These are phyloP conservation scores for Mentha longifolia DNA, from an alignment of 257 asterid genomes.

Conservation along the genomic window DNA sequence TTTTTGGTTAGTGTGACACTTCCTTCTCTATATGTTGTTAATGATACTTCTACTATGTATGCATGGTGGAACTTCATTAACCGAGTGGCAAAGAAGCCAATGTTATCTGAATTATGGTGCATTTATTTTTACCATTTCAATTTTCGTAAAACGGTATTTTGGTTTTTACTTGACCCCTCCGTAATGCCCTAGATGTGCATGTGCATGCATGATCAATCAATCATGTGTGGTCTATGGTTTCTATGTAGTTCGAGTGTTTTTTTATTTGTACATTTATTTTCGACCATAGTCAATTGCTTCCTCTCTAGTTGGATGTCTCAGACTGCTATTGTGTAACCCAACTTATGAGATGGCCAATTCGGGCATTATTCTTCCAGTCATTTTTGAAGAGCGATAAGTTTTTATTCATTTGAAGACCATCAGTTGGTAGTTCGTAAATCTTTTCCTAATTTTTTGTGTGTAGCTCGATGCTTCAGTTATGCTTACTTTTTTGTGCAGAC, in stretches of 20 bases:
- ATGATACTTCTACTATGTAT: not conserved
- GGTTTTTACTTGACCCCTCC: slow-evolving; percentile 13
- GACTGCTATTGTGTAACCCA: not conserved
- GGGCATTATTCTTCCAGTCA: not conserved
- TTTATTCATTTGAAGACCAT: slow-evolving; percentile 21
- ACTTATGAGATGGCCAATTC: not conserved
- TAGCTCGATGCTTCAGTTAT: slow-evolving; percentile 9
- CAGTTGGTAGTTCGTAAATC: slow-evolving; percentile 9
- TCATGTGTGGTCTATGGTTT: not conserved
- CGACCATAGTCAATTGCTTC: not conserved
- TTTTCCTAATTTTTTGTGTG: slow-evolving; percentile 2
- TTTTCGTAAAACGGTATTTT: slow-evolving; percentile 4
- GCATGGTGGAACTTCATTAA: not conserved
- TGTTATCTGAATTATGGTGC: slow-evolving; percentile 11
- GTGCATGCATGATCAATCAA: not conserved
- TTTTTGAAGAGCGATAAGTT: slow-evolving; percentile 2
- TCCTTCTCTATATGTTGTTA: slow-evolving; percentile 5
- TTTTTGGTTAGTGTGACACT: slow-evolving; percentile 52
- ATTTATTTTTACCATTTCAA: not conserved
- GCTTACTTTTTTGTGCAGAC: slow-evolving; percentile 51
- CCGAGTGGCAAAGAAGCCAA: not conserved
- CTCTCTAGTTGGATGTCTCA: not conserved
- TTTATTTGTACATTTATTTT: not conserved
- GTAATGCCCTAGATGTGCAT: not conserved
- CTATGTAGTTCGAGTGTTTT: not conserved